A percentile compares a stretch with the other conserved stretches of the same genome.
Evolutionary conservation across 1,284 basidiomycete genomes (phyloP).

Genomic region (Malassezia globosa): DNA sequence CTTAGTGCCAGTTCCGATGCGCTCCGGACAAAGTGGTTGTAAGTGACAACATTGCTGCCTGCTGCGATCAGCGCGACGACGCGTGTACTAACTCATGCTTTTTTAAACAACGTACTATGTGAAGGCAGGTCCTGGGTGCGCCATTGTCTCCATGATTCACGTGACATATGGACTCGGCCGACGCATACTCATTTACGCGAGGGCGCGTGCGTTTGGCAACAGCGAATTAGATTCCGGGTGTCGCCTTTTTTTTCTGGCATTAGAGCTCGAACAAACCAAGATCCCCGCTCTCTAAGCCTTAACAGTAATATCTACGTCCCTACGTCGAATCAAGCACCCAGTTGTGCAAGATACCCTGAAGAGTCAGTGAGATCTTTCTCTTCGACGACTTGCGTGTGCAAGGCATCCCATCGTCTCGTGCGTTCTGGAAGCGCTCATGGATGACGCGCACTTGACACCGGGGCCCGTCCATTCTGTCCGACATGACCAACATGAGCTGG

Average conservation of each 20-base stretch:
- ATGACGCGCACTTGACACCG: background rate
- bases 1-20: background rate
- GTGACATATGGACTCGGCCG: constrained; percentile 1
- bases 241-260: constrained; percentile 5
- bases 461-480: background rate
- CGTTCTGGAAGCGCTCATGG: constrained; percentile 6
- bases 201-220: background rate
- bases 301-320: no score
- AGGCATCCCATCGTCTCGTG: background rate
- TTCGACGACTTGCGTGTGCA: background rate
- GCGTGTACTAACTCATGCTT: no score
- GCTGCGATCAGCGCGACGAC: no score
- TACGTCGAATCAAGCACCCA: no score
- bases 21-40: no score
- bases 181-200: constrained; percentile 10
- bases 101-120: no score
- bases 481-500: background rate
- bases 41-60: no score
- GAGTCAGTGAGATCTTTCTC: background rate
- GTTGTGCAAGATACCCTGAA: no score
- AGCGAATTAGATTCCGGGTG: background rate
- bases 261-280: no score
- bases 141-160: no score
- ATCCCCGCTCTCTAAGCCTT: no score
- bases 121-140: no score